Evolutionary conservation across 495 filamentous ascomycete species (phyloP), one percentile per base, ranked within the genome.

Genomic region (Aspergillus ostianus): DNA sequence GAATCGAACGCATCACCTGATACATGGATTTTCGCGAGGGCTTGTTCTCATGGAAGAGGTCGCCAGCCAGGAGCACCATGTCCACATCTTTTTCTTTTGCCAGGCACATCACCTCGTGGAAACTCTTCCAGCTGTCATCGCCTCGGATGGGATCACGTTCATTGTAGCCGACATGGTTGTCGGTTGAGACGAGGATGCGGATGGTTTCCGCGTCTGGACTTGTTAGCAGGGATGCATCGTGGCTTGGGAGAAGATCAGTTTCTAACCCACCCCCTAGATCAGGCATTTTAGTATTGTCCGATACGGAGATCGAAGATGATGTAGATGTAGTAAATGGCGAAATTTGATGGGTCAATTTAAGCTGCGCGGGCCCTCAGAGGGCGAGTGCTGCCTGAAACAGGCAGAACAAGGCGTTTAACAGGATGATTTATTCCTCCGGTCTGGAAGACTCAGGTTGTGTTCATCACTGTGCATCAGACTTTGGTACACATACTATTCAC

Each of bases 31-130:
- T 95, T 48, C 95, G 83, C n/a, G 91, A 96, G 6, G 94, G 94
- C 69, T 96, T 96, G 67, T 99, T 99, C 62, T 99, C 94, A 70
- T 99, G 94, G 74, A 99, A 99, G 2, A 99, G 82, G 68, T 99
- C 94, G 26, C 94, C 94, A 8, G 86, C 93, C 19, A 98, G 82
- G 12, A 99, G 81, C 7, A 99, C 88, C 95, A 98, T 97, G 74
- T 99, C 94, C 56, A 90, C 94, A 77, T 98, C 95, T 48, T 83
- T 82, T 49, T 90, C 84, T 70, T 88, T 91, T 10, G 93, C 94
- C 15, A 98, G 73, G 58, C 86, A 88, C 90, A 99, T 96, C 48
- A 97, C 83, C 70, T 99, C 94, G 66, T 98, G 87, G 74, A 99
- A 99, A 54, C 85, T 91, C 65, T 88, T 88, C 94, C 93, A 97